These are phyloP conservation scores for Aspergillus transmontanensis DNA, from an alignment of 2,329 filamentous ascomycete species.

Conservation along the genomic window DNA sequence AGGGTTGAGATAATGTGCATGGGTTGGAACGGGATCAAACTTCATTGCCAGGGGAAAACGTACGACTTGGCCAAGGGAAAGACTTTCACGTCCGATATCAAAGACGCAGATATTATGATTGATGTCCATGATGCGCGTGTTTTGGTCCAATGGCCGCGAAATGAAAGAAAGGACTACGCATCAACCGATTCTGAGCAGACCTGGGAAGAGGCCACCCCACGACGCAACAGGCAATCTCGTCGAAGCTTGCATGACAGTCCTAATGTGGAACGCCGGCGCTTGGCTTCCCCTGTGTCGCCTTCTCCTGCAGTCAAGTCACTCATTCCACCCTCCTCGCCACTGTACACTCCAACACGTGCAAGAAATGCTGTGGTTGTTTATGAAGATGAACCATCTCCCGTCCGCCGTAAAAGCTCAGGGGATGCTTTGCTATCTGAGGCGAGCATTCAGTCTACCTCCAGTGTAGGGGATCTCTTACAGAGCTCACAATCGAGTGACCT, in stretches of 20 bases:
- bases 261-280: constrained; percentile 62
- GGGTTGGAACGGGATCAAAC: constrained; percentile 92
- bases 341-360: constrained; percentile 47
- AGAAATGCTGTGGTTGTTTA: constrained; percentile 63
- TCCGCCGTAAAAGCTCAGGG: constrained; percentile 42
- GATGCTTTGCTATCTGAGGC: constrained; percentile 33
- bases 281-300: constrained; percentile 78
- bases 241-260: constrained; percentile 42
- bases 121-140: constrained; percentile 93
- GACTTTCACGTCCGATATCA: constrained; percentile 85
- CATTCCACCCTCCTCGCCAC: constrained; percentile 45
- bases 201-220: constrained; percentile 63
- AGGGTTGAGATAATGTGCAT: constrained; percentile 86
- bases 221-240: constrained; percentile 32
- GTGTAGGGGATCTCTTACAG: constrained; percentile 28
- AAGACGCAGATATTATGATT: constrained; percentile 86
- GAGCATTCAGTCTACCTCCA: constrained; percentile 37
- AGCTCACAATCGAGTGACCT: constrained; percentile 38
- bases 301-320: constrained; percentile 57
- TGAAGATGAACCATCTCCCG: constrained; percentile 67
- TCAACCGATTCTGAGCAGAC: constrained; percentile 65
- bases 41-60: constrained; percentile 86
- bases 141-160: constrained; percentile 80
- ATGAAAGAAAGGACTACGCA: constrained; percentile 55
- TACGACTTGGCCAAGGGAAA: constrained; percentile 88